phyloP scores from a whole-genome alignment of 352 stramenopile genomes.

The Phytophthora colocasiae region DNA sequence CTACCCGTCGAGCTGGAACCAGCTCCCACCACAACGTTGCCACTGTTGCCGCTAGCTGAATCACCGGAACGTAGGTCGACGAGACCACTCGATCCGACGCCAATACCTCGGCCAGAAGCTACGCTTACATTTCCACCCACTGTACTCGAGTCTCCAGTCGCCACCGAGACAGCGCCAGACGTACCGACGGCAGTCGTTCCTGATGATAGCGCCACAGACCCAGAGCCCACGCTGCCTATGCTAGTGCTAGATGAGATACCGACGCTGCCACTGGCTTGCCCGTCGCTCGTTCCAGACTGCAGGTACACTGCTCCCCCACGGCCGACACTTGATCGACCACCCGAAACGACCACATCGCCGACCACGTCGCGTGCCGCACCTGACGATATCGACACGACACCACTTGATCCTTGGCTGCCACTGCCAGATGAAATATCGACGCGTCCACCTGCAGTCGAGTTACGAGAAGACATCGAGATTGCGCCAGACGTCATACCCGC shows the following conservation, averaged over 20 bases:
- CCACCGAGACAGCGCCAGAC: conserved; percentile 21
- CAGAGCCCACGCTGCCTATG: no score
- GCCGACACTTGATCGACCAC: conserved; percentile 20
- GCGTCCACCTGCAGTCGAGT: conserved; percentile 19
- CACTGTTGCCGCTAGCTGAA: conserved; percentile 16
- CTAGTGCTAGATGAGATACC: conserved; percentile 14
- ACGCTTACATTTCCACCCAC: conserved; percentile 23
- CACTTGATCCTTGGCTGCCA: conserved; percentile 31
- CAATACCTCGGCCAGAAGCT: background rate
- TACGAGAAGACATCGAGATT: conserved; percentile 24
- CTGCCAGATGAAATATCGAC: conserved; percentile 28
- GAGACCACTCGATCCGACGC: background rate
- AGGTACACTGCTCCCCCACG: conserved; percentile 23
- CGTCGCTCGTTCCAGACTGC: conserved; percentile 28
- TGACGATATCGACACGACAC: conserved; percentile 31
- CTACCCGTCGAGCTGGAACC: conserved; percentile 19
- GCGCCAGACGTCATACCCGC: conserved; percentile 19
- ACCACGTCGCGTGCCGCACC: conserved; percentile 25
- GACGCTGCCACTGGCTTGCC: conserved; percentile 20
- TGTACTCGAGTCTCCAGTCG: conserved; percentile 24
- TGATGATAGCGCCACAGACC: conserved; percentile 15
- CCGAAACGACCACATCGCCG: conserved; percentile 27
- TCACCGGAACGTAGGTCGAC: conserved; percentile 7
- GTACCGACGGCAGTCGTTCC: conserved; percentile 8
- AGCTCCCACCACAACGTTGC: conserved; percentile 16